These are phyloP conservation scores for Cymodocea nodosa DNA, from an alignment of 116 monocot genomes.

Conservation along the genomic window DNA sequence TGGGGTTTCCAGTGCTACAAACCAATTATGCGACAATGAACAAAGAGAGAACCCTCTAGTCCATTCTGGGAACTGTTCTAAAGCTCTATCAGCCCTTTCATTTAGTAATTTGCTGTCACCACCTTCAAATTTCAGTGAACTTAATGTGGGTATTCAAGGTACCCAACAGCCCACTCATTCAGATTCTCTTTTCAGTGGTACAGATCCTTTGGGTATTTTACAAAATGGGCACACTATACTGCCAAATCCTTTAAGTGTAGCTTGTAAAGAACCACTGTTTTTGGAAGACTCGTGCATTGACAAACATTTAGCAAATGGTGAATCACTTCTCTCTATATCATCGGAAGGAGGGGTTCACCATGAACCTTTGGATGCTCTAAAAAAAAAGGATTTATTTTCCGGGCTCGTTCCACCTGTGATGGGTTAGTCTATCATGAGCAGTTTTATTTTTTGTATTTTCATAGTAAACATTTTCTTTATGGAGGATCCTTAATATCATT, in stretches of 20 bases:
- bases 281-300: conserved; percentile 11
- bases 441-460: neutral
- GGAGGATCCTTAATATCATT: neutral
- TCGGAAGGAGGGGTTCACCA: conserved; percentile 14
- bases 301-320: conserved; percentile 6
- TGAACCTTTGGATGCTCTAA: neutral
- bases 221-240: conserved; percentile 16
- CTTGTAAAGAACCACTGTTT: conserved; percentile 16
- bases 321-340: neutral
- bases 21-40: conserved; percentile 10
- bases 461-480: no score
- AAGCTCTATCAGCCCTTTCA: conserved; percentile 2
- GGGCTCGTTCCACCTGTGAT: conserved; percentile 10
- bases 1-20: conserved; percentile 11
- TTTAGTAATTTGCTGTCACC: conserved; percentile 2
- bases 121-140: neutral
- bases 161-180: conserved; percentile 20
- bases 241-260: conserved; percentile 21
- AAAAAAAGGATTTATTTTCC: conserved; percentile 1
- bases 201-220: conserved; percentile 28
- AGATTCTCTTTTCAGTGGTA: conserved; percentile 19
- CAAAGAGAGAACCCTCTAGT: conserved; percentile 8
- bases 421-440: conserved; percentile 9
- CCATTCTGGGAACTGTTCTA: conserved; percentile 4
- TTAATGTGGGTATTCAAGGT: conserved; percentile 5